These are phyloP conservation scores for Aegilops longissima DNA, from an alignment of 176 grass and related monocot species.

Conservation along the genomic window DNA sequence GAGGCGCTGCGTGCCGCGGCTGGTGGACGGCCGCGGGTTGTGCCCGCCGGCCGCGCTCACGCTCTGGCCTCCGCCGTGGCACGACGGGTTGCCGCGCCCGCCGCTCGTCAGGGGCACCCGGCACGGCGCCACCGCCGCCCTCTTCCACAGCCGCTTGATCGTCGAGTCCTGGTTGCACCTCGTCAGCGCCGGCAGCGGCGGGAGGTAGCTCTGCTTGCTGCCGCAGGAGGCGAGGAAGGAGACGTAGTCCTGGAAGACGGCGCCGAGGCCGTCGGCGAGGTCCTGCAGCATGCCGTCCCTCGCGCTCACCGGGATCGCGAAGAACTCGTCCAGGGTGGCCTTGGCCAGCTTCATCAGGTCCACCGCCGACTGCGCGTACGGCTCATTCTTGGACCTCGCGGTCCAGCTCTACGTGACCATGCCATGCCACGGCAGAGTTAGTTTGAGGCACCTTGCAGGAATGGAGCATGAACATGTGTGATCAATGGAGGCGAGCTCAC, in stretches of 20 bases:
- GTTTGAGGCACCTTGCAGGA: not conserved
- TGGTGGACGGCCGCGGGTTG: slow-evolving; percentile 79
- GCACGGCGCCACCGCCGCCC: slow-evolving; percentile 71
- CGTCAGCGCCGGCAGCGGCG: slow-evolving; percentile 60
- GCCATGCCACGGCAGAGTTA: not conserved
- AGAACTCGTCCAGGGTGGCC: slow-evolving; percentile 78
- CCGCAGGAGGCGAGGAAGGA: slow-evolving; percentile 80
- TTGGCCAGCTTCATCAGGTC: slow-evolving; percentile 90
- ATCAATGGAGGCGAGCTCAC: slow-evolving; percentile 12
- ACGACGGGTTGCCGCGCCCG: not conserved
- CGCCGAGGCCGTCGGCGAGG: slow-evolving; percentile 59
- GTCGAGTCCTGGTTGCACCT: slow-evolving; percentile 91
- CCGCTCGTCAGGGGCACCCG: slow-evolving; percentile 5
- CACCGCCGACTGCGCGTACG: slow-evolving; percentile 70
- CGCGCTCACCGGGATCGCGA: slow-evolving; percentile 61
- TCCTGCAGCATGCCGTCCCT: slow-evolving; percentile 73
- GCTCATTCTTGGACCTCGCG: slow-evolving; percentile 66
- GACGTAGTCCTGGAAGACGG: slow-evolving; percentile 71
- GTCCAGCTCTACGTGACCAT: slow-evolving; percentile 65
- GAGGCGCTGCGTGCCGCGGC: slow-evolving; percentile 91
- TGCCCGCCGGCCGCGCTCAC: slow-evolving; percentile 40
- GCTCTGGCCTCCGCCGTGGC: slow-evolving; percentile 34
- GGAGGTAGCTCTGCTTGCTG: slow-evolving; percentile 74
- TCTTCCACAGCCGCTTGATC: slow-evolving; percentile 72
- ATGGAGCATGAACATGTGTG: no score